Conservation (phyloP, 1,284 basidiomycete species). For the Gomphus bonarii region DNA sequence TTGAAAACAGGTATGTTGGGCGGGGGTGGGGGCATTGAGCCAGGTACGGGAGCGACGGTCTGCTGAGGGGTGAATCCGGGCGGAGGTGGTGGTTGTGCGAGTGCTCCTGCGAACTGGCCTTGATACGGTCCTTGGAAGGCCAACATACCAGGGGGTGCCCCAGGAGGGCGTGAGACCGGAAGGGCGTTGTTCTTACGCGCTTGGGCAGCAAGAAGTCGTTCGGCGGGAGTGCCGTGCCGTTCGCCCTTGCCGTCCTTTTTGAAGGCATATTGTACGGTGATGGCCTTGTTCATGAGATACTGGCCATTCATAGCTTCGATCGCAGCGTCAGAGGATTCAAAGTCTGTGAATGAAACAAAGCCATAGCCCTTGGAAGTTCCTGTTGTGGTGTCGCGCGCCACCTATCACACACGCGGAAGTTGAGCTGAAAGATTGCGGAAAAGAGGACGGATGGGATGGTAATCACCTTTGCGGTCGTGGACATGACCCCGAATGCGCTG, state of each 20-base stretch:
- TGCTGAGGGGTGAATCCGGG: constrained; percentile 21
- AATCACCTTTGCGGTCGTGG: constrained; percentile 87
- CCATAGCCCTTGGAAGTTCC: constrained; percentile 94
- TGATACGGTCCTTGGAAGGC: constrained; percentile 66
- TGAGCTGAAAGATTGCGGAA: background rate
- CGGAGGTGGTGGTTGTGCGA: constrained; percentile 44
- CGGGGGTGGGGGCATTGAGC: constrained; percentile 29
- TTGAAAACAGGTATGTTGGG: constrained; percentile 41
- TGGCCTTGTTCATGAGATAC: constrained; percentile 96
- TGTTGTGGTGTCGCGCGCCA: constrained; percentile 78
- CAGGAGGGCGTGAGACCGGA: constrained; percentile 60
- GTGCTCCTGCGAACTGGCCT: constrained; percentile 80
- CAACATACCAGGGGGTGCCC: constrained; percentile 52
- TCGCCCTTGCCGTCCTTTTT: constrained; percentile 99
- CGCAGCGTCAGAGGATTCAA: constrained; percentile 94
- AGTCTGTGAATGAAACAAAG: constrained; percentile 94
- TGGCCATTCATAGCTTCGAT: constrained; percentile 96
- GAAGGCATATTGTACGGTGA: constrained; percentile 95
- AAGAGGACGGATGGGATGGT: background rate
- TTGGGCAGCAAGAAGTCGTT: constrained; percentile 89
- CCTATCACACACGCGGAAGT: constrained; percentile 39
- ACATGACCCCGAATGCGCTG: constrained; percentile 86
- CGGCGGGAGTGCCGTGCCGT: constrained; percentile 90
- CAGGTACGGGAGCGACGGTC: constrained; percentile 25
- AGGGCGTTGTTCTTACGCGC: constrained; percentile 91